These are phyloP conservation scores for Alternaria sp. DNA, from an alignment of 2,329 filamentous ascomycete genomes.

Conservation along the genomic window DNA sequence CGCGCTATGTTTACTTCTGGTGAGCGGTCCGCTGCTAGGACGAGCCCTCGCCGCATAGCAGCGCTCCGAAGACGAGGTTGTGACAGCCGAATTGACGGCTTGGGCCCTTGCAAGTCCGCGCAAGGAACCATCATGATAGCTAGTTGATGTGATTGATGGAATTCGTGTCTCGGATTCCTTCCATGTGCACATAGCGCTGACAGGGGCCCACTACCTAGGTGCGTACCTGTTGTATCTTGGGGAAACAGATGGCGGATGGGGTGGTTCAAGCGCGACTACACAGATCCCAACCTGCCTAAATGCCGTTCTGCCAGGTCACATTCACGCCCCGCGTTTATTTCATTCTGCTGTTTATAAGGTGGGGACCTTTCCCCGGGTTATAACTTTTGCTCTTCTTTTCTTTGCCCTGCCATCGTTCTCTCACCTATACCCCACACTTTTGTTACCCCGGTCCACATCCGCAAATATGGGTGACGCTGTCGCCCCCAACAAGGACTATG, in stretches of 20 bases:
- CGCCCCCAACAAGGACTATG: constrained; percentile 32
- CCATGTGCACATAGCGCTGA: constrained; percentile 3
- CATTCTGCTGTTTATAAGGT: constrained; percentile 34
- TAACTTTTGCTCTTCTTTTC: constrained; percentile 23
- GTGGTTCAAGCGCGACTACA: neutral
- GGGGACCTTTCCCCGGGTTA: constrained; percentile 13
- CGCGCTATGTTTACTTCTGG: constrained; percentile 26
- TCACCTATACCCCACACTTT: constrained; percentile 15
- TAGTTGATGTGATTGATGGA: constrained; percentile 36
- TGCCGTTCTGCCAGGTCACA: constrained; percentile 9
- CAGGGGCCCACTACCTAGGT: constrained; percentile 18
- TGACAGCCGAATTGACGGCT: constrained; percentile 22
- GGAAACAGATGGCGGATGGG: neutral
- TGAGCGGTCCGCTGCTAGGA: constrained; percentile 28
- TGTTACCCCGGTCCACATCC: constrained; percentile 26
- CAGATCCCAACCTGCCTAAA: constrained; percentile 7
- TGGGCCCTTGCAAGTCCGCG: constrained; percentile 18
- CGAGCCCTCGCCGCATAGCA: constrained; percentile 24
- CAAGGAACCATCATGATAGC: constrained; percentile 23
- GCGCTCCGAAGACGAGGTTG: constrained; percentile 21
- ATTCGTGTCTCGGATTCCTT: constrained; percentile 8
- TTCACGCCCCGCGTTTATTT: constrained; percentile 9
- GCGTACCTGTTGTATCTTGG: constrained; percentile 6
- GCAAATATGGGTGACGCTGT: constrained; percentile 35
- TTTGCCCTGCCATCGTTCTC: constrained; percentile 28